Evolutionary conservation across 331 rosid species (phyloP).

Genomic region (Stylosanthes scabra): DNA sequence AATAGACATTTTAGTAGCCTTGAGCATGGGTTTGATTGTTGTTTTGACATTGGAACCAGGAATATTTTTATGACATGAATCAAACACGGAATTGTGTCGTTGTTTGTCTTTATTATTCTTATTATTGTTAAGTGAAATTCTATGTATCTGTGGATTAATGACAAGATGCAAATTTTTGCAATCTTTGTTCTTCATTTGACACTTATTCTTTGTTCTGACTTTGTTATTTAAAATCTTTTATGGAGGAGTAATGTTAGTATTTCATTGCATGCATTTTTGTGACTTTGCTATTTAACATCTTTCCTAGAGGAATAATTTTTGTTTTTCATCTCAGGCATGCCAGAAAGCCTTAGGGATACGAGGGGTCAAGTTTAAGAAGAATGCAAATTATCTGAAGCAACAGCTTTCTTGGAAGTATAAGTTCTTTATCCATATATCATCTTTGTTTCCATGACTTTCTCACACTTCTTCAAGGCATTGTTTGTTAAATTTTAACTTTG

Average conservation of each 20-base stretch:
- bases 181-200: not conserved
- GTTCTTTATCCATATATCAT: constrained; percentile 24
- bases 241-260: not conserved
- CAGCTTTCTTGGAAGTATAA: constrained; percentile 90
- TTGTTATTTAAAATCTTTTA: not conserved
- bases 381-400: constrained; percentile 65
- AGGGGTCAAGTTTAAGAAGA: constrained; percentile 62
- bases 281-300: not conserved
- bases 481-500: constrained; percentile 14
- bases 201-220: not conserved
- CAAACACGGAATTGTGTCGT: too few species aligned
- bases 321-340: constrained; percentile 65
- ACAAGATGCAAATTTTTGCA: too few species aligned
- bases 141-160: too few species aligned
- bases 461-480: not conserved
- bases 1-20: not conserved
- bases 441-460: constrained; percentile 7
- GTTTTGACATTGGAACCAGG: not conserved
- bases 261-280: constrained; percentile 56
- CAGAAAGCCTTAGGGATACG: constrained; percentile 63
- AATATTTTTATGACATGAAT: not conserved
- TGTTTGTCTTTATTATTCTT: too few species aligned
- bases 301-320: not conserved
- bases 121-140: too few species aligned
- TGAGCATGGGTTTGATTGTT: not conserved